phyloP scores from a whole-genome alignment of 2,329 filamentous ascomycete genomes.

The Paraphaeosphaeria sporulosa region DNA sequence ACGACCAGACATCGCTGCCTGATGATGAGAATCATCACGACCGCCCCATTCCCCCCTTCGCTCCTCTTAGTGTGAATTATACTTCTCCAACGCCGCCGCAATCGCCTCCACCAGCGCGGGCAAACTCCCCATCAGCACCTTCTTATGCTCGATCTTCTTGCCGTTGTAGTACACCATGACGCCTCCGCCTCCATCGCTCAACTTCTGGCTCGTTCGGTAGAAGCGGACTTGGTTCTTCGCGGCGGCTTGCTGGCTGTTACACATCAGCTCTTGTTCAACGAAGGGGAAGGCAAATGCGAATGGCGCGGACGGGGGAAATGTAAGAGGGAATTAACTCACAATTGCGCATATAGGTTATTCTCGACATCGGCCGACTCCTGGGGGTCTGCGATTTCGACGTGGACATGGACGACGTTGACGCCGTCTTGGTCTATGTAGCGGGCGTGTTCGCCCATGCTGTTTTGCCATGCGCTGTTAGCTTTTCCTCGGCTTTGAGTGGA shows the following conservation, averaged over 20 bases:
- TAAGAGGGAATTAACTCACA: slow-evolving; percentile 1
- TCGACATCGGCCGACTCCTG: slow-evolving; percentile 13
- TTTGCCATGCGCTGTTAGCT: neutral
- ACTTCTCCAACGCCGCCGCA: slow-evolving; percentile 17
- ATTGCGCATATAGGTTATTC: slow-evolving; percentile 6
- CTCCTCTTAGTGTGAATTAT: neutral
- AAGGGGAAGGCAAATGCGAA: too few species aligned
- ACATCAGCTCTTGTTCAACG: neutral
- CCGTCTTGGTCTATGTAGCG: slow-evolving; percentile 17
- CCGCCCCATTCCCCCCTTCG: neutral
- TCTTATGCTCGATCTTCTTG: slow-evolving; percentile 16
- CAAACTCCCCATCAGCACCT: slow-evolving; percentile 12
- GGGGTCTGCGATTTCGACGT: slow-evolving; percentile 11
- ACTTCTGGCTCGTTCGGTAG: slow-evolving; percentile 11
- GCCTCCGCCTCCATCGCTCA: slow-evolving; percentile 15
- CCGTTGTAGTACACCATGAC: slow-evolving; percentile 13
- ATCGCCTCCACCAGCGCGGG: slow-evolving; percentile 8
- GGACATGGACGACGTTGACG: slow-evolving; percentile 16
- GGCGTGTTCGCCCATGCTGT: slow-evolving; percentile 9
- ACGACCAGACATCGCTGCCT: too few species aligned
- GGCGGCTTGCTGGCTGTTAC: slow-evolving; percentile 4
- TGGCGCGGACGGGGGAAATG: neutral
- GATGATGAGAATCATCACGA: neutral
- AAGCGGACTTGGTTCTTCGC: slow-evolving; percentile 14
- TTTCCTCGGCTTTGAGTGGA: neutral